These are phyloP conservation scores for Andrographis paniculata DNA, from an alignment of 305 asterid genomes.

Conservation along the genomic window DNA sequence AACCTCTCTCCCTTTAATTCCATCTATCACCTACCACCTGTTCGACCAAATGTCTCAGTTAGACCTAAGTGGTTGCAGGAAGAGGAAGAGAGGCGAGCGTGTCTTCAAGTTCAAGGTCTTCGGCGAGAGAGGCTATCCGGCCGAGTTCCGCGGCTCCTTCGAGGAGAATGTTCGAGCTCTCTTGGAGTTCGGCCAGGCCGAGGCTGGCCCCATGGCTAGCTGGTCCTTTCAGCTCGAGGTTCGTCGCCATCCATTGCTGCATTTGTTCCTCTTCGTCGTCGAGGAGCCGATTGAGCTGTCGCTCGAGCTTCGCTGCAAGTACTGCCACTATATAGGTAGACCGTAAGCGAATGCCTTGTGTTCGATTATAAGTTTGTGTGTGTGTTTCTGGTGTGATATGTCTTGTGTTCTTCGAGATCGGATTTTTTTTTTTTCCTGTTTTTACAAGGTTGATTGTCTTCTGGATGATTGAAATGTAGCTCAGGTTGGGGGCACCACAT, in stretches of 20 bases:
- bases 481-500: constrained; percentile 94
- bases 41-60: constrained; percentile 38
- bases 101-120: constrained; percentile 80
- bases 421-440: background rate
- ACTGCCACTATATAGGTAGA: constrained; percentile 80
- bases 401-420: background rate
- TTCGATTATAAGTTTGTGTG: constrained; percentile 1
- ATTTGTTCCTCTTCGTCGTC: constrained; percentile 53
- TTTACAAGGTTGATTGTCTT: constrained; percentile 4
- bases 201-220: constrained; percentile 35
- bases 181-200: constrained; percentile 57
- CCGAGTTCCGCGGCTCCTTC: constrained; percentile 56
- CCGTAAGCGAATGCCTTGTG: background rate
- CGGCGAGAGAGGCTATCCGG: constrained; percentile 67
- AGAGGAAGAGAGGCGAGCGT: constrained; percentile 70
- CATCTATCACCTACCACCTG: background rate
- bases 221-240: constrained; percentile 94
- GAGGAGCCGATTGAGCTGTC: constrained; percentile 81
- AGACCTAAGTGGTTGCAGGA: constrained; percentile 52
- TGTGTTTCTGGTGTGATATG: constrained; percentile 13
- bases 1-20: constrained; percentile 13
- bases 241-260: constrained; percentile 58
- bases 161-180: constrained; percentile 60
- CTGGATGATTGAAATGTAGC: constrained; percentile 24
- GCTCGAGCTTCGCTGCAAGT: constrained; percentile 51